Conservation (phyloP, 2,329 filamentous ascomycete species). For the Colletotrichum spinosum region DNA sequence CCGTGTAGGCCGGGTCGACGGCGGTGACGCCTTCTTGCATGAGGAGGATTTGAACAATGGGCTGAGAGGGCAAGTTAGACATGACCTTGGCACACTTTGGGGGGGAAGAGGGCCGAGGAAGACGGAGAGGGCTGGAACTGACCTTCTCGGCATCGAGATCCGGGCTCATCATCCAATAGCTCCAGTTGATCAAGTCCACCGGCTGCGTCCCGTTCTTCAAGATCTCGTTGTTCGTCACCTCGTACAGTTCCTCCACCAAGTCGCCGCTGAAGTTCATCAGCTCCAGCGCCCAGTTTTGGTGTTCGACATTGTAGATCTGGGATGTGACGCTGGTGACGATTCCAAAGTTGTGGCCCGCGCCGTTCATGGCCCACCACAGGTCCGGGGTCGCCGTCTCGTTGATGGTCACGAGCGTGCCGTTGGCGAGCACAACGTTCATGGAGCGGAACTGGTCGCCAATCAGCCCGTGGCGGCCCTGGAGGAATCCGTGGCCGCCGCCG, state of each 20-base stretch:
- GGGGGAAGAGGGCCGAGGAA: neutral
- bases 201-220: conserved; percentile 55
- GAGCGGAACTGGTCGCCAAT: conserved; percentile 64
- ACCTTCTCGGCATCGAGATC: conserved; percentile 48
- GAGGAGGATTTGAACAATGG: conserved; percentile 53
- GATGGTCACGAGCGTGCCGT: conserved; percentile 55
- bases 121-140: too few relatives aligned
- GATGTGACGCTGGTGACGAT: conserved; percentile 62
- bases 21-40: conserved; percentile 54
- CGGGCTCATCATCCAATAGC: conserved; percentile 56
- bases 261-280: conserved; percentile 59
- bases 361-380: conserved; percentile 68
- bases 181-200: conserved; percentile 60
- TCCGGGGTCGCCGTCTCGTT: conserved; percentile 52
- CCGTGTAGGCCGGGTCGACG: conserved; percentile 53
- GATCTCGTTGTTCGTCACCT: neutral
- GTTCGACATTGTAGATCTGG: conserved; percentile 43
- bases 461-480: conserved; percentile 65
- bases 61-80: conserved; percentile 41
- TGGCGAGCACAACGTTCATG: conserved; percentile 61
- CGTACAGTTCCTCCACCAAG: conserved; percentile 58
- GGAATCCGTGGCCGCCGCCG: conserved; percentile 67
- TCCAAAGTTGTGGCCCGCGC: conserved; percentile 70
- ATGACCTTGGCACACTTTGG: neutral
- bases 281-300: conserved; percentile 53